Evolutionary conservation across 495 filamentous ascomycete genomes (phyloP).

Genomic region (Cairneyella variabilis): DNA sequence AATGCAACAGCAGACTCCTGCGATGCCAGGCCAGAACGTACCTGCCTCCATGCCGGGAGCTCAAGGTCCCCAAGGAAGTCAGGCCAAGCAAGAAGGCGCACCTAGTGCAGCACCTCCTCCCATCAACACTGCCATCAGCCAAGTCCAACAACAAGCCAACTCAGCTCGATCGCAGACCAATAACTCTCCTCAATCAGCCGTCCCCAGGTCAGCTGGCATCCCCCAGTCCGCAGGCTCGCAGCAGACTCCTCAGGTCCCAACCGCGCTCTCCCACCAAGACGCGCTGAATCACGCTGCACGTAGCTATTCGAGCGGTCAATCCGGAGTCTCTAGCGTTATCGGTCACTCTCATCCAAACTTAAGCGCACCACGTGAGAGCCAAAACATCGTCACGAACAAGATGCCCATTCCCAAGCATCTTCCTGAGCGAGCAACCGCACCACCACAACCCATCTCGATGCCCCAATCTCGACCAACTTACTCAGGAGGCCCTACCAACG

Average conservation of each 20-base stretch:
- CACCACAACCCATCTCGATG: constrained; percentile 70
- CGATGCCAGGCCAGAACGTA: constrained; percentile 23
- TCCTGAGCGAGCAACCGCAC: constrained; percentile 53
- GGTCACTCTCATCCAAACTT: constrained; percentile 55
- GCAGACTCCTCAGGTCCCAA: constrained; percentile 36
- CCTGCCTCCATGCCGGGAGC: constrained; percentile 7
- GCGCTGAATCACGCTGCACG: constrained; percentile 58
- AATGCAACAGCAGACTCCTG: constrained; percentile 11
- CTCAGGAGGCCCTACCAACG: constrained; percentile 67
- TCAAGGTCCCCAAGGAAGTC: neutral
- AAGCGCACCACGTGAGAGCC: constrained; percentile 35
- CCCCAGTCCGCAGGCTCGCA: constrained; percentile 26
- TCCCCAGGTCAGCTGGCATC: constrained; percentile 37
- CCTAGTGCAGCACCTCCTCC: constrained; percentile 19
- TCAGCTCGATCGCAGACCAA: constrained; percentile 33
- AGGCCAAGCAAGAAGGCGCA: constrained; percentile 18
- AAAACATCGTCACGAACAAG: constrained; percentile 43
- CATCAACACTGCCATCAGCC: constrained; percentile 25
- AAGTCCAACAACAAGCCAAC: constrained; percentile 20
- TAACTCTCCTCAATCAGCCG: constrained; percentile 31
- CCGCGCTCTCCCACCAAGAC: constrained; percentile 58
- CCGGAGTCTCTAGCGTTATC: constrained; percentile 34
- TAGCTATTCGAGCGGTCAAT: constrained; percentile 45
- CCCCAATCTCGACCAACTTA: constrained; percentile 68
- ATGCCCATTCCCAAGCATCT: constrained; percentile 81